Percentiles rank a stretch among this genome's conserved stretches.
Evolutionary conservation across 805 yeast genomes (phyloP).

Genomic region (Schizosaccharomyces octosporus): DNA sequence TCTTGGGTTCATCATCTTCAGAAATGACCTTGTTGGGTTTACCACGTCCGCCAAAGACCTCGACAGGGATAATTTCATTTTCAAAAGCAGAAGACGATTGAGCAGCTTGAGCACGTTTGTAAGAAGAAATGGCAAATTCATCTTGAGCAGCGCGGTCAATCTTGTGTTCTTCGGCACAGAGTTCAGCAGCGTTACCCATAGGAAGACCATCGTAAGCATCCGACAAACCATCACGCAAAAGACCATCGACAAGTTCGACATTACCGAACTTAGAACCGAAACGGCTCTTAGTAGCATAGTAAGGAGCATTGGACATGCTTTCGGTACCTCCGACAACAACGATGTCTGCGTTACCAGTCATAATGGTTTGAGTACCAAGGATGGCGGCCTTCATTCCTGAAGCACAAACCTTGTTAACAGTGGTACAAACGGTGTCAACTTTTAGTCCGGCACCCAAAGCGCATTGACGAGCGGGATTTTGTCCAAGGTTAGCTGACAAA

Average conservation of each 20-base stretch:
- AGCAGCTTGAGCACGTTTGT: conserved; percentile 67
- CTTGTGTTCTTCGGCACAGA: conserved; percentile 64
- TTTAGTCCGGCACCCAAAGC: conserved; percentile 71
- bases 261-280: conserved; percentile 80
- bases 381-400: conserved; percentile 79
- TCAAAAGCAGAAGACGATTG: conserved; percentile 58
- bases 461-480: conserved; percentile 93
- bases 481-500: conserved; percentile 76
- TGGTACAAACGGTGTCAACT: conserved; percentile 56
- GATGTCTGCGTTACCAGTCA: conserved; percentile 34
- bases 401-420: conserved; percentile 89
- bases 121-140: conserved; percentile 60
- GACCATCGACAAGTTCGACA: conserved; percentile 53
- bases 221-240: conserved; percentile 73
- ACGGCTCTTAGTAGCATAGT: conserved; percentile 67
- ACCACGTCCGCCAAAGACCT: conserved; percentile 66
- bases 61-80: conserved; percentile 63
- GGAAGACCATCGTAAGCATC: conserved; percentile 75
- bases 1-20: conserved; percentile 62
- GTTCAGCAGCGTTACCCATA: conserved; percentile 96
- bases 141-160: conserved; percentile 75
- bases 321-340: conserved; percentile 91
- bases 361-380: conserved; percentile 65
- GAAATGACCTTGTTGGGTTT: conserved; percentile 55
- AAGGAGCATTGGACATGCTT: conserved; percentile 85